Evolutionary conservation across 495 filamentous ascomycete genomes (phyloP), one percentile per base, ranked within the genome.

Genomic region (Hypoxylon crocopeplum): DNA sequence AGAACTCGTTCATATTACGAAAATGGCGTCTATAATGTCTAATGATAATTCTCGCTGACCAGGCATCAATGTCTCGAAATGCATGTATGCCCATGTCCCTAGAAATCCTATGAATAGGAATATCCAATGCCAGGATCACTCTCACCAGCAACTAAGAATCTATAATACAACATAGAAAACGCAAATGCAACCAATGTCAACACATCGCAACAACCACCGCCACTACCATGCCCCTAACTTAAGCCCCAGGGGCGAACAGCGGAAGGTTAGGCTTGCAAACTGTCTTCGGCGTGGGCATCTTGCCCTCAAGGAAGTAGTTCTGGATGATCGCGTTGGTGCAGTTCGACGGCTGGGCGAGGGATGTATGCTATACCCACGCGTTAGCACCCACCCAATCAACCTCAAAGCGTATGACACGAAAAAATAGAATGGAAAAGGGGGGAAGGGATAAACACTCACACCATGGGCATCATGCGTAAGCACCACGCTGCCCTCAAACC

Each of bases 391-490:
- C n/a, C n/a, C n/a, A n/a, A n/a, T n/a, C n/a, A n/a, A n/a, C n/a
- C n/a, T n/a, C n/a, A n/a, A n/a, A n/a, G n/a, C n/a, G n/a, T n/a
- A n/a, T n/a, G n/a, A 2, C 30, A 34, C 12, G 7, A 56, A 40
- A 27, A 30, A 39, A n/a, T 5, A 56, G 7, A 29, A 24, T n/a
- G n/a, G 13, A 47, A 6, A 44, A 38, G 24, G 11, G 7, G 20
- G 11, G 25, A 36, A 45, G 20, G 6, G 13, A 10, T 34, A n/a
- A 40, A 13, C 22, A 78, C 82, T 67, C 66, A 86, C 83, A 1
- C 83, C 82, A 49, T 82, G 74, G 1, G 81, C 83, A 45, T 80
- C 72, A 49, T 82, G 77, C 59, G 79, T 71, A 13, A 85, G 67
- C 12, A 85, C 41, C 3, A 73, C 75, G 11, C 83, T 86, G 1